These are phyloP conservation scores for Kurtzmaniella quercitrusa DNA, from an alignment of 1,139 yeast species.

Conservation along the genomic window DNA sequence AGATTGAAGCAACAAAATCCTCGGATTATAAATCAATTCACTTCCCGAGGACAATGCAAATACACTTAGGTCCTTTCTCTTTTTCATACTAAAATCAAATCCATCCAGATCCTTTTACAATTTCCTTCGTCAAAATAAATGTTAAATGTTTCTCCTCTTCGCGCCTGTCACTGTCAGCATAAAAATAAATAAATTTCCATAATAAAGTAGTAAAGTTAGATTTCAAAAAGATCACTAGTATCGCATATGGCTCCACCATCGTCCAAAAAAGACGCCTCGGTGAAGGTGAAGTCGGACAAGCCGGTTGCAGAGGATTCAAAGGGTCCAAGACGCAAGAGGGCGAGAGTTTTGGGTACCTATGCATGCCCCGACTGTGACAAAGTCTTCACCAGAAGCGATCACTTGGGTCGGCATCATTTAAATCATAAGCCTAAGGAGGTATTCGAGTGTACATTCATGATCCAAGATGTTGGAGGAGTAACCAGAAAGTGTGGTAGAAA, in stretches of 20 bases:
- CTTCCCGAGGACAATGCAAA: too few relatives aligned
- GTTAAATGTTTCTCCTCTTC: not conserved
- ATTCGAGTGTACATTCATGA: conserved; percentile 29
- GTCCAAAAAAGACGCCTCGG: not conserved
- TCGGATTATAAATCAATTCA: too few relatives aligned
- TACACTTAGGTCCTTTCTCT: too few relatives aligned
- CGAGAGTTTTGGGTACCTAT: conserved; percentile 6
- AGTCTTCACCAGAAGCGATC: conserved; percentile 41
- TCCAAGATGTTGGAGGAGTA: conserved; percentile 20
- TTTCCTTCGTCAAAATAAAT: too few relatives aligned
- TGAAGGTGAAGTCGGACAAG: not conserved
- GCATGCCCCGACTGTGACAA: conserved; percentile 28
- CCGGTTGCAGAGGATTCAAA: not conserved
- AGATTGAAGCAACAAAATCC: too few relatives aligned
- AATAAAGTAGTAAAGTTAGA: not conserved
- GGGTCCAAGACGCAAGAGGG: conserved; percentile 2
- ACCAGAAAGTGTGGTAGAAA: conserved; percentile 32
- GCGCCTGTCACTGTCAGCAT: not conserved
- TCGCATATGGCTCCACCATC: not conserved
- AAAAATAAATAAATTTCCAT: not conserved
- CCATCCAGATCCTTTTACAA: too few relatives aligned
- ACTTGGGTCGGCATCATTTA: conserved; percentile 38
- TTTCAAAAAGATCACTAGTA: too few relatives aligned
- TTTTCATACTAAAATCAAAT: too few relatives aligned
- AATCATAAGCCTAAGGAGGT: conserved; percentile 38